phyloP scores from a whole-genome alignment of 306 rosid genomes.

The Inga leiocalycina region DNA sequence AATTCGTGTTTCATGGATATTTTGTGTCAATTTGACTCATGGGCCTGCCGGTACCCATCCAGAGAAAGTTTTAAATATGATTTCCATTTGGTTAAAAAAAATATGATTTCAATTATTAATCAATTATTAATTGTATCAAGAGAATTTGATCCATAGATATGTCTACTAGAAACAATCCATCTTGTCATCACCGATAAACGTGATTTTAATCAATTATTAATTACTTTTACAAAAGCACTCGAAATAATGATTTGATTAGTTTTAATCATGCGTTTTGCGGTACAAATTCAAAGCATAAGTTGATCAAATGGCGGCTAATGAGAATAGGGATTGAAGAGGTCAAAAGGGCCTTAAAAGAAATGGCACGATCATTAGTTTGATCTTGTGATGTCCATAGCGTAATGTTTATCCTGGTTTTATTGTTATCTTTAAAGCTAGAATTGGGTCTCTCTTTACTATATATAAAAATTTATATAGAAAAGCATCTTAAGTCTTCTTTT shows the following conservation, averaged over 20 bases:
- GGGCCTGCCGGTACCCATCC: not conserved
- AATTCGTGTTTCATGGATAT: not conserved
- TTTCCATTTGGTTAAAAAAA: not conserved
- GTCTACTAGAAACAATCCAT: not conserved
- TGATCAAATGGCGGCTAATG: not conserved
- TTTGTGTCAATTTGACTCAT: not conserved
- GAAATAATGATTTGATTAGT: not conserved
- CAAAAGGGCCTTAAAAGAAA: not conserved
- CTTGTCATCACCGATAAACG: not conserved
- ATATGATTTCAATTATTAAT: no score
- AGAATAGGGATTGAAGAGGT: not conserved
- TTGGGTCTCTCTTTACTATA: not conserved
- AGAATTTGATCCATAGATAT: not conserved
- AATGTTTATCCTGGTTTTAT: not conserved
- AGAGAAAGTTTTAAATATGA: not conserved
- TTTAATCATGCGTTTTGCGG: not conserved
- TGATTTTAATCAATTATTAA: not conserved
- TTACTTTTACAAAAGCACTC: not conserved
- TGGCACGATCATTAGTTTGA: not conserved
- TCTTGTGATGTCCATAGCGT: not conserved
- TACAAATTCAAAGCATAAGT: not conserved
- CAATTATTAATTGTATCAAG: not conserved
- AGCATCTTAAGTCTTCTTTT: not conserved
- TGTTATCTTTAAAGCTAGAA: not conserved
- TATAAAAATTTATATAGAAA: not conserved